Conservation (phyloP, 1,284 basidiomycete genomes). For the Ganoderma resinaceum region DNA sequence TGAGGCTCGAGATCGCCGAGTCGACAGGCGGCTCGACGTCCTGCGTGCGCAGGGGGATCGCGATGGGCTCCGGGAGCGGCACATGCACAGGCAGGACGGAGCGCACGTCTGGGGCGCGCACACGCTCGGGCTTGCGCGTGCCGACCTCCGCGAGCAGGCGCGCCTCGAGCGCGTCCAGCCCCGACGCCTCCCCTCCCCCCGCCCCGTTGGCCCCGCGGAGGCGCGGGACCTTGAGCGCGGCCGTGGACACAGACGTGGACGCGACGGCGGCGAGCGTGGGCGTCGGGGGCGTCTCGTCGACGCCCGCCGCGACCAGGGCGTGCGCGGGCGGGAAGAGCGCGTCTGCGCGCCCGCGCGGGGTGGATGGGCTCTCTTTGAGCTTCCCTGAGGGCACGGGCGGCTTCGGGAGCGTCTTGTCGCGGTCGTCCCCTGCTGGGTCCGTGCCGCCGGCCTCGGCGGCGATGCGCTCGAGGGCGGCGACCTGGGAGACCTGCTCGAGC, state of each 20-base stretch:
- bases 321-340: slow-evolving; percentile 39
- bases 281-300: slow-evolving; percentile 52
- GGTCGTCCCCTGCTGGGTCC: slow-evolving; percentile 28
- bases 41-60: slow-evolving; percentile 43
- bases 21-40: slow-evolving; percentile 60
- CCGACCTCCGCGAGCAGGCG: slow-evolving; percentile 69
- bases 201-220: slow-evolving; percentile 13
- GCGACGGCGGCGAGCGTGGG: slow-evolving; percentile 58
- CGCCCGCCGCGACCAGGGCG: slow-evolving; percentile 12
- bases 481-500: slow-evolving; percentile 49
- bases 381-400: slow-evolving; percentile 51
- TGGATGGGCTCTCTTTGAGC: slow-evolving; percentile 12
- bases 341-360: slow-evolving; percentile 39
- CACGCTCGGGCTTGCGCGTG: slow-evolving; percentile 56
- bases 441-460: slow-evolving; percentile 49
- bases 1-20: slow-evolving; percentile 77
- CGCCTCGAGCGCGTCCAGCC: slow-evolving; percentile 70
- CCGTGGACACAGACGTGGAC: slow-evolving; percentile 43
- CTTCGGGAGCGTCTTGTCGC: slow-evolving; percentile 66
- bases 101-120: slow-evolving; percentile 54
- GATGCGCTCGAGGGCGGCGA: slow-evolving; percentile 71
- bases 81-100: slow-evolving; percentile 41
- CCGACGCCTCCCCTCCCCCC: slow-evolving; percentile 42
- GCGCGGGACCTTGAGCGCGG: slow-evolving; percentile 43
- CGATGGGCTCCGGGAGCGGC: slow-evolving; percentile 41